A percentile compares a stretch with the other conserved stretches of the same genome.
These are phyloP conservation scores for Oidium heveae DNA, from an alignment of 2,329 filamentous ascomycete species.

Conservation along the genomic window DNA sequence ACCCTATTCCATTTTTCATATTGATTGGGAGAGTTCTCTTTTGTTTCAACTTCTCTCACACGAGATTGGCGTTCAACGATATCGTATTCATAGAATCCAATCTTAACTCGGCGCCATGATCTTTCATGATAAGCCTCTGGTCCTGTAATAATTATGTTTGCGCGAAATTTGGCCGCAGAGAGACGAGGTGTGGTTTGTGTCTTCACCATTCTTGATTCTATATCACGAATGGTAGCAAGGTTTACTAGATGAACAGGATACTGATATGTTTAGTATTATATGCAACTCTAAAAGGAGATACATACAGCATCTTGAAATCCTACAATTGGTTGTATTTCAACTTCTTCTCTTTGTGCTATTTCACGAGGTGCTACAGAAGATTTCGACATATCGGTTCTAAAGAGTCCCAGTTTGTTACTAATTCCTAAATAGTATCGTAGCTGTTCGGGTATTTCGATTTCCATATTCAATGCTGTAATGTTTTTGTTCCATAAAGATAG, in stretches of 20 bases:
- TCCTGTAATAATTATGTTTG: slow-evolving; percentile 47
- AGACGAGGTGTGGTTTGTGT: slow-evolving; percentile 24
- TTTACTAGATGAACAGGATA: slow-evolving; percentile 48
- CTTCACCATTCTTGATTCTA: slow-evolving; percentile 29
- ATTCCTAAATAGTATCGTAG: slow-evolving; percentile 40
- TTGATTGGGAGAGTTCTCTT: background rate
- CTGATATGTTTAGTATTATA: slow-evolving; percentile 16
- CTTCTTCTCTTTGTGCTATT: slow-evolving; percentile 18
- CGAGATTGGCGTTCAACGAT: slow-evolving; percentile 40
- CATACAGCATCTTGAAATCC: slow-evolving; percentile 47
- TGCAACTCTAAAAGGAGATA: slow-evolving; percentile 2
- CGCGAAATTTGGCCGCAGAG: slow-evolving; percentile 38
- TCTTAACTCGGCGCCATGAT: slow-evolving; percentile 35
- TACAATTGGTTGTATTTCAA: slow-evolving; percentile 38
- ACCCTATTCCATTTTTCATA: slow-evolving; percentile 30
- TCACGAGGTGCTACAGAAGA: no score
- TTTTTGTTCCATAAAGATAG: slow-evolving; percentile 40
- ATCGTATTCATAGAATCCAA: slow-evolving; percentile 26
- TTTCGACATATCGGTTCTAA: slow-evolving; percentile 30
- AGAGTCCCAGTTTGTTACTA: slow-evolving; percentile 38
- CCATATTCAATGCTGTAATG: slow-evolving; percentile 28
- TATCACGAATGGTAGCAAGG: slow-evolving; percentile 33
- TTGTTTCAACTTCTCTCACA: slow-evolving; percentile 35
- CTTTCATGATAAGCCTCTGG: slow-evolving; percentile 42
- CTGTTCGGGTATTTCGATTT: slow-evolving; percentile 31